phyloP scores from a whole-genome alignment of 805 yeast genomes.

The Allodekkera sacchari region DNA sequence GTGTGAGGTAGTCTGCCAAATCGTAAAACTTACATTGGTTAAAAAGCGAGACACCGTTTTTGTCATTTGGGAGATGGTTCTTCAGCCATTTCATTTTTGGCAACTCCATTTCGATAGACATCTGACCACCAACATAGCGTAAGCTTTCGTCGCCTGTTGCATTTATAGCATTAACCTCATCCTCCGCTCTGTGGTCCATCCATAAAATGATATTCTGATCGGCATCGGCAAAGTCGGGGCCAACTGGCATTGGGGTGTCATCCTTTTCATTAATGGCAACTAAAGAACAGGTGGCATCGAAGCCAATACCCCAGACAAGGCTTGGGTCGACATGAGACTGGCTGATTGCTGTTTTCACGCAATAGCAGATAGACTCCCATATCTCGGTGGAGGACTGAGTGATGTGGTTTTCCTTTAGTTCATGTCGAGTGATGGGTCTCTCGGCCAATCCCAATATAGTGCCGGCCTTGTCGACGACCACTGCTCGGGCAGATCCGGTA shows the following conservation, averaged over 20 bases:
- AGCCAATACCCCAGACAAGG: conserved; percentile 79
- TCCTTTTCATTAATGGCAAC: conserved; percentile 64
- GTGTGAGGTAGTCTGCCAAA: conserved; percentile 85
- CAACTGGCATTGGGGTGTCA: conserved; percentile 76
- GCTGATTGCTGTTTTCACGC: conserved; percentile 66
- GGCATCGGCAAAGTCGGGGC: conserved; percentile 73
- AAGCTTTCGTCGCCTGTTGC: conserved; percentile 70
- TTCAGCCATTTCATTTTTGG: conserved; percentile 97
- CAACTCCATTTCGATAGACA: conserved; percentile 97
- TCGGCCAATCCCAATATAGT: conserved; percentile 73
- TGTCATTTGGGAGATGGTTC: conserved; percentile 59
- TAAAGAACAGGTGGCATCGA: conserved; percentile 95
- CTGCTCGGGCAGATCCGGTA: conserved; percentile 97
- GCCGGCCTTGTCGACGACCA: conserved; percentile 77
- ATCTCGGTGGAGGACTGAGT: conserved; percentile 88
- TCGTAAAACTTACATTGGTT: conserved; percentile 74
- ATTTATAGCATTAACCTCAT: conserved; percentile 75
- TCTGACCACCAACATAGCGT: conserved; percentile 91
- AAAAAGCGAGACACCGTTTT: conserved; percentile 32
- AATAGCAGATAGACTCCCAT: conserved; percentile 80
- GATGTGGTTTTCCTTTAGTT: conserved; percentile 61
- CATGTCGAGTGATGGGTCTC: conserved; percentile 69
- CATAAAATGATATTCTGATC: conserved; percentile 83
- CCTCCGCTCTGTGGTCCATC: conserved; percentile 97
- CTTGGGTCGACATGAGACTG: conserved; percentile 67